Percentiles rank a stretch among this genome's conserved stretches.
Evolutionary conservation across 257 asterid species (phyloP).

Genomic region (Penstemon barbatus): DNA sequence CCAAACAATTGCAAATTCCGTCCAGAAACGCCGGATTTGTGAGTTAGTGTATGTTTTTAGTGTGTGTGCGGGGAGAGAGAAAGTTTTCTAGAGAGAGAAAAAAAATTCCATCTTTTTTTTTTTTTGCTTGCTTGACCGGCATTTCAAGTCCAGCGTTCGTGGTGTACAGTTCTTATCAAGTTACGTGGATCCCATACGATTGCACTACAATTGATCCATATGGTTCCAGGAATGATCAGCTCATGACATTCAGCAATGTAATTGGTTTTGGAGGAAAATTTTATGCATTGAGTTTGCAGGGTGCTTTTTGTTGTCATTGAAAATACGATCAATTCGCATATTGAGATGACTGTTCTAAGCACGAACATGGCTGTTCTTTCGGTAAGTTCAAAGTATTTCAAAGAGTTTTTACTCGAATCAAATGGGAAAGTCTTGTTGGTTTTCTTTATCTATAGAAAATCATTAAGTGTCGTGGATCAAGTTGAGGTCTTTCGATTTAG

Average conservation of each 20-base stretch:
- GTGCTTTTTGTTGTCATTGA: slow-evolving; percentile 36
- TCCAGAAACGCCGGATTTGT: too few species aligned
- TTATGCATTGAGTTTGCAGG: slow-evolving; percentile 40
- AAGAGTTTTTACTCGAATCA: slow-evolving; percentile 34
- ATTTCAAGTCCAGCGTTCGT: slow-evolving; percentile 28
- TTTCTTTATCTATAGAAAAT: slow-evolving; percentile 32
- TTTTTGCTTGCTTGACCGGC: slow-evolving; percentile 25
- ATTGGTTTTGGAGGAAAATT: slow-evolving; percentile 30
- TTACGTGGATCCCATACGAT: slow-evolving; percentile 24
- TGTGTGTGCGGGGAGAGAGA: too few species aligned
- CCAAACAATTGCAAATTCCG: too few species aligned
- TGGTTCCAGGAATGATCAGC: slow-evolving; percentile 18
- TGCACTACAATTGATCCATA: slow-evolving; percentile 31
- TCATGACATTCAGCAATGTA: slow-evolving; percentile 35
- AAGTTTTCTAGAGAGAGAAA: too few species aligned
- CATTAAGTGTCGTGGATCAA: slow-evolving; percentile 18
- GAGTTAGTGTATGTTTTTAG: too few species aligned
- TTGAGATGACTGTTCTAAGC: slow-evolving; percentile 24
- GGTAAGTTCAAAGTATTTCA: slow-evolving; percentile 27
- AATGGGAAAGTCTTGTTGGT: slow-evolving; percentile 36
- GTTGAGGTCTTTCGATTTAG: slow-evolving; percentile 36
- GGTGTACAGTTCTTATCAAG: not conserved
- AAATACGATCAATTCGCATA: slow-evolving; percentile 13
- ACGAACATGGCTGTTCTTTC: slow-evolving; percentile 36
- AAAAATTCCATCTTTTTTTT: too few species aligned